Conservation (phyloP, 2,329 filamentous ascomycete species). For the Elsinoe arachidis region DNA sequence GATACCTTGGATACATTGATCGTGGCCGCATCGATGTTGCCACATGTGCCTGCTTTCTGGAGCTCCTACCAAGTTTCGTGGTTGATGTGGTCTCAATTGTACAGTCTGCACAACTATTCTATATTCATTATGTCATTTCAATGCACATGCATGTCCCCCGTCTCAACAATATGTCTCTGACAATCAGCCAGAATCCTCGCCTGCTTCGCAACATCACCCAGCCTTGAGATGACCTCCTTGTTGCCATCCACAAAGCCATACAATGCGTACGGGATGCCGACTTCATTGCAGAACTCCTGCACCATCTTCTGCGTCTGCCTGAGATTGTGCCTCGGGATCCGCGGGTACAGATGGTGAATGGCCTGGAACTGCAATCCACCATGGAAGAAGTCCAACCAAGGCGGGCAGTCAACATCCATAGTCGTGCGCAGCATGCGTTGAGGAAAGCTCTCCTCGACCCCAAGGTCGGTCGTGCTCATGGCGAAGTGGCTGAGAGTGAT, state of each 20-base stretch:
- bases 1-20: no score
- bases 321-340: constrained; percentile 77
- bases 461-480: constrained; percentile 84
- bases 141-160: constrained; percentile 23
- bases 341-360: constrained; percentile 76
- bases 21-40: no score
- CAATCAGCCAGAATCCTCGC: constrained; percentile 23
- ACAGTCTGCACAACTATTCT: neutral
- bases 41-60: no score
- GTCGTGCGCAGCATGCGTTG: constrained; percentile 88
- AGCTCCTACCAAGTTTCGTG: no score
- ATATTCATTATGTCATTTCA: neutral
- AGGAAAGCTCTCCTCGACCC: constrained; percentile 74
- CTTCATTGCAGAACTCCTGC: constrained; percentile 71
- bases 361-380: constrained; percentile 85
- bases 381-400: constrained; percentile 83
- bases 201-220: constrained; percentile 62
- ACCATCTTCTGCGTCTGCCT: constrained; percentile 66
- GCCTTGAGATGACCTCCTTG: constrained; percentile 64
- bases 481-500: constrained; percentile 85
- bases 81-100: neutral
- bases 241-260: constrained; percentile 82
- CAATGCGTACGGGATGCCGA: constrained; percentile 73
- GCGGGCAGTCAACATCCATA: constrained; percentile 84
- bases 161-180: constrained; percentile 32